Percentiles rank a stretch among this genome's conserved stretches.
Evolutionary conservation across 306 rosid species (phyloP).

Genomic region (Fragaria vesca): DNA sequence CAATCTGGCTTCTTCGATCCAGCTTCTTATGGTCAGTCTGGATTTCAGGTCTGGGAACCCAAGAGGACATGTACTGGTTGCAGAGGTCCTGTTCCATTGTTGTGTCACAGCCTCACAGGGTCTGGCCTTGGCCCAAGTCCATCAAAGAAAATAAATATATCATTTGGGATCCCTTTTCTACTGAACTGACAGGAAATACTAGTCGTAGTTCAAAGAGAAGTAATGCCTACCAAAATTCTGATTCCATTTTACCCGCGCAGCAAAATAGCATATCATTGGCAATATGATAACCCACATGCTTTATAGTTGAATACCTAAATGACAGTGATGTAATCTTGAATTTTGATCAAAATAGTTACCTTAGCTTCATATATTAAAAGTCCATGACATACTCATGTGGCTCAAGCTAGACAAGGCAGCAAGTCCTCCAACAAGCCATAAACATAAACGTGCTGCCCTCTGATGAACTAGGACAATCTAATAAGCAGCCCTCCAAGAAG

Average conservation of each 20-base stretch:
- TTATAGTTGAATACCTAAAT: not conserved
- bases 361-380: slow-evolving; percentile 1
- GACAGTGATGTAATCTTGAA: not conserved
- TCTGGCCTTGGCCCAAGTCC: not conserved
- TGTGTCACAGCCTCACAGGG: not conserved
- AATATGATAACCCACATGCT: not conserved
- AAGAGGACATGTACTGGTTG: not conserved
- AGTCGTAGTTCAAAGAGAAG: not conserved
- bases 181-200: not conserved
- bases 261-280: not conserved
- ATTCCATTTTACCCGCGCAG: slow-evolving; percentile 10
- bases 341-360: slow-evolving; percentile 16
- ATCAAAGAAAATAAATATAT: not conserved
- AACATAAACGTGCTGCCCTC: not conserved
- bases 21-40: not conserved
- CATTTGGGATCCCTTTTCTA: not conserved
- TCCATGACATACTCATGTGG: not conserved
- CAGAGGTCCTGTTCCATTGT: not conserved
- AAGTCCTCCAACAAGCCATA: not conserved
- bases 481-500: slow-evolving; percentile 31
- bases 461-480: not conserved
- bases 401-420: not conserved
- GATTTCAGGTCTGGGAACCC: not conserved
- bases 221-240: not conserved
- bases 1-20: not conserved